Evolutionary conservation across 768 basidiomycete species (phyloP).

Genomic region (Royoungia palumana): DNA sequence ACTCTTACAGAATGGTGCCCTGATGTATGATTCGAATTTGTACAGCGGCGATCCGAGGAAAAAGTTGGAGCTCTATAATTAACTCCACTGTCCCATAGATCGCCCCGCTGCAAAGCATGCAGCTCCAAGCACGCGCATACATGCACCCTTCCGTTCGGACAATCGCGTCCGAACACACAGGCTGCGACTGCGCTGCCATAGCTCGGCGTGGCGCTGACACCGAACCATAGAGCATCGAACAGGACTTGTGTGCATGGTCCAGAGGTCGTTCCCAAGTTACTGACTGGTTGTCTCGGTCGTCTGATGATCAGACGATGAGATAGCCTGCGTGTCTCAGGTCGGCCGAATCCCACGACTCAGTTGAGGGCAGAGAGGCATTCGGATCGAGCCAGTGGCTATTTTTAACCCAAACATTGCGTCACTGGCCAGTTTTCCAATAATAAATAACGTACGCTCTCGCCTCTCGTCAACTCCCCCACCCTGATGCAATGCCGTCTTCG

Average conservation of each 20-base stretch:
- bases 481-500: background rate
- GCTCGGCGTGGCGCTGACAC: background rate
- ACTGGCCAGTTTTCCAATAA: background rate
- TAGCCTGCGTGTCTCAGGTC: slow-evolving; percentile 2
- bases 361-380: background rate
- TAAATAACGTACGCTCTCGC: background rate
- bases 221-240: background rate
- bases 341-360: slow-evolving; percentile 5
- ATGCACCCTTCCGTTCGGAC: background rate
- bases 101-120: no score
- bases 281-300: background rate
- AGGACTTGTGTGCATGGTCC: background rate
- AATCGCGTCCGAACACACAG: no score
- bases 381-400: background rate
- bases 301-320: slow-evolving; percentile 1
- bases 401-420: background rate
- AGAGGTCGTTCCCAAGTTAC: slow-evolving; percentile 10
- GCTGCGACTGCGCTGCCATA: background rate
- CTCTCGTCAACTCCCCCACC: background rate
- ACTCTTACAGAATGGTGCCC: background rate
- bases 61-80: slow-evolving; percentile 2
- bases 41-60: background rate
- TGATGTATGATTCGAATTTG: background rate
- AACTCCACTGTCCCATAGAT: background rate
- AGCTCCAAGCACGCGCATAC: no score